Conservation (phyloP, 768 basidiomycete genomes). For the Fomitopsis serialis region DNA sequence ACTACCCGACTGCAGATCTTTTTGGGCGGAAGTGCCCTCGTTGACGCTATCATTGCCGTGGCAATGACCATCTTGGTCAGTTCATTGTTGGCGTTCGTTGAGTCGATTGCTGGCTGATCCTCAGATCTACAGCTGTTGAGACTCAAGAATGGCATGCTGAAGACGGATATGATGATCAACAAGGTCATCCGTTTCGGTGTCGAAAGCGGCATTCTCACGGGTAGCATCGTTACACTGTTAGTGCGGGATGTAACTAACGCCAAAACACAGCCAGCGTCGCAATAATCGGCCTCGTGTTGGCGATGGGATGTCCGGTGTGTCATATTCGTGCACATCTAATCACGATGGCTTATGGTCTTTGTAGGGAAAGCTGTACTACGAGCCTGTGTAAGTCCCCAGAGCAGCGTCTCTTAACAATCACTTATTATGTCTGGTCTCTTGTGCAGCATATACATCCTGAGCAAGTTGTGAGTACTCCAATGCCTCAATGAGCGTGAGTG, state of each 20-base stretch:
- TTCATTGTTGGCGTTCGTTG: neutral
- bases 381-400: too few relatives aligned
- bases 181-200: conserved; percentile 1
- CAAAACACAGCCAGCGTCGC: neutral
- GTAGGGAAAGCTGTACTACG: neutral
- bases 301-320: neutral
- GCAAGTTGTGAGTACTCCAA: neutral
- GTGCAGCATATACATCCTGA: neutral
- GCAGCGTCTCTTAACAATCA: too few relatives aligned
- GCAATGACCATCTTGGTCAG: neutral
- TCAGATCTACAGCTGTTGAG: neutral
- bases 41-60: conserved; percentile 1
- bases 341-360: neutral
- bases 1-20: neutral
- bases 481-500: neutral
- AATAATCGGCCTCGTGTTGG: neutral
- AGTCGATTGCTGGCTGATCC: neutral
- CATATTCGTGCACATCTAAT: neutral
- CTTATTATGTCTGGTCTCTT: too few relatives aligned
- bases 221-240: too few relatives aligned
- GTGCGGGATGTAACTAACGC: too few relatives aligned
- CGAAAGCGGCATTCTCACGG: conserved; percentile 5
- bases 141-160: neutral
- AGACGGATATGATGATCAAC: conserved; percentile 3
- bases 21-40: neutral